Conservation (phyloP, 2,329 filamentous ascomycete species). For the Cladosporium colombiae region DNA sequence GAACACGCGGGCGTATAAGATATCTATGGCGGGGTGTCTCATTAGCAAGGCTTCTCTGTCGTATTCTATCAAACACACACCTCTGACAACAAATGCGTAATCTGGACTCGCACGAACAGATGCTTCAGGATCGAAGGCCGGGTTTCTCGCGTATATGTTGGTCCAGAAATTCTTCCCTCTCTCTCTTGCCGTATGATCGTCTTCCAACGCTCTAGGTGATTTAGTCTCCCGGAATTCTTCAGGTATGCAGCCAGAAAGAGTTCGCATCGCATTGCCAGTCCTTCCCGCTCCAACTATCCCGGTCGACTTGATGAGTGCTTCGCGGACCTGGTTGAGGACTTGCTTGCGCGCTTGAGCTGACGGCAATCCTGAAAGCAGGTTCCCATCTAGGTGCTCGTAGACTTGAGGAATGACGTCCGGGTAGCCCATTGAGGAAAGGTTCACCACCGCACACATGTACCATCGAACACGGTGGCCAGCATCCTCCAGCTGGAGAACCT, state of each 20-base stretch:
- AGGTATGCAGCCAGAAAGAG: background rate
- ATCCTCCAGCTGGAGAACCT: background rate
- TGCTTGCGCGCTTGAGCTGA: background rate
- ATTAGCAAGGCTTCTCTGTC: background rate
- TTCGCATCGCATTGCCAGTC: conserved; percentile 2
- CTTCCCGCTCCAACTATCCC: conserved; percentile 4
- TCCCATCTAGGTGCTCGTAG: background rate
- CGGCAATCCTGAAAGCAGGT: background rate
- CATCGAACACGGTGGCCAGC: background rate
- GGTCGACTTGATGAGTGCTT: conserved; percentile 2
- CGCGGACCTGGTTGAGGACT: background rate
- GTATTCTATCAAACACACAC: background rate
- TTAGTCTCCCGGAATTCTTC: background rate
- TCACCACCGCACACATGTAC: conserved; percentile 1
- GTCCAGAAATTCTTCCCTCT: background rate
- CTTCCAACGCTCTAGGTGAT: conserved; percentile 3
- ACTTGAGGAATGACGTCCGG: conserved; percentile 6
- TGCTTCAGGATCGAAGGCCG: background rate
- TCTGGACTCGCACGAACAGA: conserved; percentile 6
- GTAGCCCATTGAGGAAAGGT: background rate
- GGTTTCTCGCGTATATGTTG: conserved; percentile 10
- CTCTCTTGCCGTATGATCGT: background rate
- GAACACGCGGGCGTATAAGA: conserved; percentile 5
- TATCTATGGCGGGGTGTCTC: background rate
- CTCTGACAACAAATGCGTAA: conserved; percentile 9